Conservation (phyloP, 73 alveolate genomes). For the Paramecium bursaria region DNA sequence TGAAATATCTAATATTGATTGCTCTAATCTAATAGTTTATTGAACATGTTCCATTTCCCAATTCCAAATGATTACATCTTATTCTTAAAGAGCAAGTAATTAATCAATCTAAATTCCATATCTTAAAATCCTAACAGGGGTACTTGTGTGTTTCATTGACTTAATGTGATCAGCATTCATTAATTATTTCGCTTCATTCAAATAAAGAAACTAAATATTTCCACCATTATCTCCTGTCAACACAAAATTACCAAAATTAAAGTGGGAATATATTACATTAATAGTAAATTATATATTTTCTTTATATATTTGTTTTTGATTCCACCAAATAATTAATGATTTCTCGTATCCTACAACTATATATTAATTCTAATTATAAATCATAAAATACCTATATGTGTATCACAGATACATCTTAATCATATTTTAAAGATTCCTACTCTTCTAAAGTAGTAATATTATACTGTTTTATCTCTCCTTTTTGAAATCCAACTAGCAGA, state of each 20-base stretch:
- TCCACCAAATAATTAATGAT: conserved; percentile 8
- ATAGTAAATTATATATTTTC: not conserved
- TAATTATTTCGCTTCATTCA: conserved; percentile 34
- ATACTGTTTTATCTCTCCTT: conserved; percentile 43
- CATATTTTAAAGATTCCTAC: not conserved
- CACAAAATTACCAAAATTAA: conserved; percentile 7
- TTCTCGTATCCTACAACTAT: not conserved
- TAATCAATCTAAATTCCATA: too few species aligned
- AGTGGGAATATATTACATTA: not conserved
- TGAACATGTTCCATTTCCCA: conserved; percentile 38
- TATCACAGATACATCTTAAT: not conserved
- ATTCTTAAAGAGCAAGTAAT: not conserved
- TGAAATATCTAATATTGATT: not conserved
- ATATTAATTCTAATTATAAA: conserved; percentile 25
- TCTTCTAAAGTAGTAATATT: too few species aligned
- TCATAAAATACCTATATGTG: conserved; percentile 8
- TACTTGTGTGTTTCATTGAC: not conserved
- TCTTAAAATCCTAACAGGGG: too few species aligned
- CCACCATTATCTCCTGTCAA: not conserved
- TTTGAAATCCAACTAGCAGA: conserved; percentile 36
- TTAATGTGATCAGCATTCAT: conserved; percentile 31
- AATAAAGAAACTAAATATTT: not conserved
- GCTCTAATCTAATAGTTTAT: not conserved
- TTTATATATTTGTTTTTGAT: not conserved
- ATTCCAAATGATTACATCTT: conserved; percentile 58